These are phyloP conservation scores for Mycena maculata DNA, from an alignment of 768 basidiomycete species.

Conservation along the genomic window DNA sequence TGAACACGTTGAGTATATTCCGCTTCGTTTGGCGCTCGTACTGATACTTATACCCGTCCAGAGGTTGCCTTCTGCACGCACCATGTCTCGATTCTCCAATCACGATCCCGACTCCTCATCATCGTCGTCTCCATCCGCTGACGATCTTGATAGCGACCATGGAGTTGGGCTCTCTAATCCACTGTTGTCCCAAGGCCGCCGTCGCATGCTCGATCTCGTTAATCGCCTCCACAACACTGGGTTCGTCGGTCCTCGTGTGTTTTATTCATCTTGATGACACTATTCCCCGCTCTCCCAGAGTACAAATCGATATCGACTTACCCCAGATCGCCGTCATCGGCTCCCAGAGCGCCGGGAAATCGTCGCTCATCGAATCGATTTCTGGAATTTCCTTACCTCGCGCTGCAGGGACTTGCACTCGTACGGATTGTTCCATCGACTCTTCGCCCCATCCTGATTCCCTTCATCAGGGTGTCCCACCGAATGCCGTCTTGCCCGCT, in stretches of 20 bases:
- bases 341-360: slow-evolving; percentile 80
- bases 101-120: slow-evolving; percentile 7
- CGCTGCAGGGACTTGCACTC: slow-evolving; percentile 72
- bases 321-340: slow-evolving; percentile 82
- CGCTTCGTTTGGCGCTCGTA: neutral
- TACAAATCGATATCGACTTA: slow-evolving; percentile 76
- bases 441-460: neutral
- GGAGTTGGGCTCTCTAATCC: slow-evolving; percentile 67
- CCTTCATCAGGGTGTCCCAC: slow-evolving; percentile 62
- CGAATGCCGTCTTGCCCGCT: slow-evolving; percentile 63
- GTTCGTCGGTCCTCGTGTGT: slow-evolving; percentile 44
- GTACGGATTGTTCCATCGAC: slow-evolving; percentile 45
- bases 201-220: slow-evolving; percentile 67
- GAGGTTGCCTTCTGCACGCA: neutral
- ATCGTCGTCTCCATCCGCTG: neutral
- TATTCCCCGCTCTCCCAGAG: slow-evolving; percentile 50
- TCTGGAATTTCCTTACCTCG: slow-evolving; percentile 76
- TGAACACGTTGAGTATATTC: neutral
- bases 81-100: neutral
- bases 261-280: neutral
- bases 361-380: slow-evolving; percentile 81
- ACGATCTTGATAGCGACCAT: slow-evolving; percentile 4
- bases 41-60: neutral
- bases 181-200: slow-evolving; percentile 52
- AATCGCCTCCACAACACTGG: slow-evolving; percentile 73